Base-by-base conservation (phyloP, 495 filamentous ascomycete species). In the Aspergillus ostianus region DNA sequence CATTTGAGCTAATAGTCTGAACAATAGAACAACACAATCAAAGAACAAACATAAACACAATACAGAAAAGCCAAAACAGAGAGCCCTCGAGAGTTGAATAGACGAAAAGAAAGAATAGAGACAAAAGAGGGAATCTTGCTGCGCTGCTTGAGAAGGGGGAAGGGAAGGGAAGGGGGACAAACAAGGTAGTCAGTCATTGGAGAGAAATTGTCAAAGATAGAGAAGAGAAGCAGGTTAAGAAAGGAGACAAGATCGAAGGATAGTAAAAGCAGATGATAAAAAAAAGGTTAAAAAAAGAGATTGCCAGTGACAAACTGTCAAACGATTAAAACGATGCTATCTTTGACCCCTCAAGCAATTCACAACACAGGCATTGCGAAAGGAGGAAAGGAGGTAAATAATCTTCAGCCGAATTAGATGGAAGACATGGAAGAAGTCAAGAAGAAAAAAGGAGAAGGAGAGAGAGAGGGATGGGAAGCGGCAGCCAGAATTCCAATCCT, bases 101-200 rank as follows among this genome's bases (percentile, higher is more conserved):
- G 51, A n/a, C n/a, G n/a, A n/a, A 70, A 57, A 67, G 66, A 71
- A 70, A 70, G 61, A 68, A 59, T 60, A 67, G 61, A 64, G 56
- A 70, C 70, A 70, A 64, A 72, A 67, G 69, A 76, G 72, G 68
- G 70, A 73, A 73, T 75, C 71, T 73, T 73, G 73, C 71, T 73
- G 73, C 70, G 71, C 67, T 75, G 73, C 67, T 72, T 15, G 70
- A 76, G 68, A 75, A 73, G 73, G 65, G 71, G 30, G n/a, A n/a
- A 1, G 30, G 2, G 72, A 70, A 70, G 70, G 70, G 66, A 70
- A 62, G 55, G 29, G 32, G 29, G 29, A 8, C 29, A n/a, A n/a
- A n/a, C n/a, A n/a, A n/a, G n/a, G n/a, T n/a, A 32, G 23, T 26
- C 23, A 32, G 36, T 41, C 36, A 41, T 41, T 41, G 8, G 12